phyloP scores from a whole-genome alignment of 441 rosid species.

The Gossypium aridum region DNA sequence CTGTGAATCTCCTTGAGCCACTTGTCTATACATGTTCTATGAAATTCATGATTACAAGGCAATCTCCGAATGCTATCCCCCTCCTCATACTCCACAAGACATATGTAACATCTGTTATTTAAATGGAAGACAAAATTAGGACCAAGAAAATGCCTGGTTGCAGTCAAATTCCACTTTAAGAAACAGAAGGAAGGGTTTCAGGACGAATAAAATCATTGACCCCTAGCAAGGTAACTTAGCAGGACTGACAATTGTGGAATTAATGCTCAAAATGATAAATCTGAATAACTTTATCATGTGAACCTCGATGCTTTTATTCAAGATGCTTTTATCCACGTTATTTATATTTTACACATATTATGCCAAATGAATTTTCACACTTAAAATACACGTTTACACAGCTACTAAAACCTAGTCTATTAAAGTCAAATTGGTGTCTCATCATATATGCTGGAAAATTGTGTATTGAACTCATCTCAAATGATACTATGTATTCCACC shows the following conservation, averaged over 20 bases:
- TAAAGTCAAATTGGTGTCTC: not conserved
- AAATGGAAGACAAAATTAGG: not conserved
- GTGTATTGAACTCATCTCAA: not conserved
- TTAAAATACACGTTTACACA: not conserved
- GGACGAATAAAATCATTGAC: not conserved
- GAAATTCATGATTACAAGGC: slow-evolving; percentile 94
- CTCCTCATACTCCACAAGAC: slow-evolving; percentile 95
- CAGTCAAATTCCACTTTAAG: not conserved
- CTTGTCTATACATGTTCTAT: slow-evolving; percentile 75
- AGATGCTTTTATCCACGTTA: not conserved
- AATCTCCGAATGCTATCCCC: slow-evolving; percentile 77
- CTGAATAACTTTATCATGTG: not conserved
- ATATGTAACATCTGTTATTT: slow-evolving; percentile 75
- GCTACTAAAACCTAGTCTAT: not conserved
- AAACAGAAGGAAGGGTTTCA: not conserved
- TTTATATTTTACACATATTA: not conserved
- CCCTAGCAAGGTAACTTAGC: not conserved
- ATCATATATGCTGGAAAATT: not conserved
- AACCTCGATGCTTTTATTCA: not conserved
- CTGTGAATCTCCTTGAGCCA: slow-evolving; percentile 99
- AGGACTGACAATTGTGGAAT: not conserved
- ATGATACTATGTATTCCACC: not conserved
- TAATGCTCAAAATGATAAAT: not conserved
- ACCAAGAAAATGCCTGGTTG: not conserved
- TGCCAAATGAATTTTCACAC: not conserved